phyloP scores from a whole-genome alignment of 2,329 filamentous ascomycete genomes.

The Epichloe festucae region DNA sequence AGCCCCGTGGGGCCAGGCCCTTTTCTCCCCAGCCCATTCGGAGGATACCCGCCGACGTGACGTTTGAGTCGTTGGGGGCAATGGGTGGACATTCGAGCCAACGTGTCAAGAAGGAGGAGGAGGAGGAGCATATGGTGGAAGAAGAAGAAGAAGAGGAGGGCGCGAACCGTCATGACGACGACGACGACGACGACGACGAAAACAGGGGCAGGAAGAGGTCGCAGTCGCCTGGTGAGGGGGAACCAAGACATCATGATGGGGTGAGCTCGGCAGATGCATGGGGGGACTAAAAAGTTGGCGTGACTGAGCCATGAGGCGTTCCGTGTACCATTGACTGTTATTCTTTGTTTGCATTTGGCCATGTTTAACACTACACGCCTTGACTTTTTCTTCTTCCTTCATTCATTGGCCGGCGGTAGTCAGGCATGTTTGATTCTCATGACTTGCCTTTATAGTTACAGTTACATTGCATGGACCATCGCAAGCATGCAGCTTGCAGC shows the following conservation, averaged over 20 bases:
- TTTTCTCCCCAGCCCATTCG: constrained; percentile 46
- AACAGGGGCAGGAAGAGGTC: background rate
- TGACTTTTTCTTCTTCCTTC: background rate
- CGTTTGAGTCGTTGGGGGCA: constrained; percentile 24
- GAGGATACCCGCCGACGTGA: constrained; percentile 27
- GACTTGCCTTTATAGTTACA: background rate
- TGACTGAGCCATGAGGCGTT: background rate
- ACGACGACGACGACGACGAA: no score
- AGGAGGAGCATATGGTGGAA: constrained; percentile 3
- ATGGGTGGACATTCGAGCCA: constrained; percentile 7
- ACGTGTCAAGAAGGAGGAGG: background rate
- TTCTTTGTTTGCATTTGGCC: no score
- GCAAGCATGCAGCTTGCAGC: background rate
- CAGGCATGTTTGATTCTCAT: background rate
- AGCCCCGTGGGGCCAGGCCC: constrained; percentile 39
- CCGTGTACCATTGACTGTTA: no score
- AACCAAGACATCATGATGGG: background rate
- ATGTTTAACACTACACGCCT: no score
- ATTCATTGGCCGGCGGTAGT: background rate
- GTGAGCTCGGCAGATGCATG: constrained; percentile 1
- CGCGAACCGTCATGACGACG: background rate
- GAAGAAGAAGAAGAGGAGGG: background rate
- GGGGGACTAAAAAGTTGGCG: background rate
- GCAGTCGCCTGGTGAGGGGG: background rate
- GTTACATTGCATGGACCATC: background rate